phyloP scores from a whole-genome alignment of 108 stramenopile genomes.

The Nitzschia putrida region DNA sequence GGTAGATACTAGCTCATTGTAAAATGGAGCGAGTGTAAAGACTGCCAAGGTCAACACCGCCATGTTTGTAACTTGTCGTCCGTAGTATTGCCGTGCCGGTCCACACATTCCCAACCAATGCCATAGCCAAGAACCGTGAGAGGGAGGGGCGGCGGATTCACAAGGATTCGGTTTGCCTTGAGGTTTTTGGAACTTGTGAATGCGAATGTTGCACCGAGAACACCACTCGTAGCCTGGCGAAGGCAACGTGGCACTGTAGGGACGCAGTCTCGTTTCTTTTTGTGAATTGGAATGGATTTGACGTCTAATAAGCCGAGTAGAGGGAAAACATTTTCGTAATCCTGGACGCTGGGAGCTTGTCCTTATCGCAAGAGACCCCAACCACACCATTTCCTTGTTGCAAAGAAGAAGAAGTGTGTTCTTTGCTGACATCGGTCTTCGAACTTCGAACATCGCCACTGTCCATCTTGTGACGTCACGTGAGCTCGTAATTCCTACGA shows the following conservation, averaged over 20 bases:
- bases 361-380: no score
- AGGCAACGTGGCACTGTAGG: conserved; percentile 30
- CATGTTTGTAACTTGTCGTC: conserved; percentile 18
- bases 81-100: conserved; percentile 29
- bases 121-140: conserved; percentile 14
- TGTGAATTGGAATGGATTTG: not conserved
- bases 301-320: no score
- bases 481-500: no score
- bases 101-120: conserved; percentile 18
- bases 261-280: conserved; percentile 6
- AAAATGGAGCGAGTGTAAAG: conserved; percentile 9
- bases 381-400: no score
- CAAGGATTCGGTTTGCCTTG: conserved; percentile 17
- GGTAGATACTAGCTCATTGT: no score
- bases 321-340: no score
- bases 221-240: conserved; percentile 39
- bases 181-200: conserved; percentile 27
- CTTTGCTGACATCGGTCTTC: no score
- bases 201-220: conserved; percentile 29
- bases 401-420: no score
- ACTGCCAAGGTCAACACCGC: conserved; percentile 12
- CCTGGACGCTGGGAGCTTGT: no score
- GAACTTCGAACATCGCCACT: no score
- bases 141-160: conserved; percentile 8
- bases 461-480: no score